Base-by-base conservation (phyloP, 2,329 filamentous ascomycete species). In the Pleurostoma richardsiae region DNA sequence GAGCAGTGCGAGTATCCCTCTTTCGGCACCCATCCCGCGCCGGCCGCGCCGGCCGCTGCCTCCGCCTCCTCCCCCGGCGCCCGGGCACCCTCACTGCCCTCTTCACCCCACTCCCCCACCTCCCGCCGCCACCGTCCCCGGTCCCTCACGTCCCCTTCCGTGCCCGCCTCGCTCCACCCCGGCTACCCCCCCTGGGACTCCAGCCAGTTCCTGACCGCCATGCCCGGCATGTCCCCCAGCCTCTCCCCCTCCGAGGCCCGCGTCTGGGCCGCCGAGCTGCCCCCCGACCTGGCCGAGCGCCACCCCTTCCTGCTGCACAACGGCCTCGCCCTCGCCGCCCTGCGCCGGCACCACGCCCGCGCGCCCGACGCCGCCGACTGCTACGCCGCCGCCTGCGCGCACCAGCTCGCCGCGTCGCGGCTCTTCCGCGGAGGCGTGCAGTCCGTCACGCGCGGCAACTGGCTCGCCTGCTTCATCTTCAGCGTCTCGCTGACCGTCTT, bases 371-470 rank as follows among this genome's bases (percentile, higher is more conserved):
- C 27, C 43, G 42, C 28, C 28, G 45, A 39, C 19, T 28, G 33
- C 30, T 29, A 38, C 26, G 30, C 29, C 27, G 36, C 33, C 10
- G 42, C 42, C 54, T 46, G 52, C 75, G 27, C 52, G 28, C 44
- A 59, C 36, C 52, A 58, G 41, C 55, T 60, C 28, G 49, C 48
- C 30, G 56, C 56, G 6, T 60, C 58, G 5, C 31, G 45, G 1
- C 68, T 88, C 4, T 89, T 90, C 60, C 71, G 77, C 26, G 74
- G 73, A 40, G 80, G 82, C 6, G 71, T 82, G 54, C 72, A 77
- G 4, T 66, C 71, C 3, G 62, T 83, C 42, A 85, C 88, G 57
- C 84, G 83, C 40, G 79, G 85, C 31, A 85, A 86, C 51, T 90
- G 86, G 56, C 45, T 58, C 7, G 50, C 56, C 1, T 47, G 52